These are phyloP conservation scores for Fusarium avenaceum DNA, from an alignment of 2,329 filamentous ascomycete species.

Conservation along the genomic window DNA sequence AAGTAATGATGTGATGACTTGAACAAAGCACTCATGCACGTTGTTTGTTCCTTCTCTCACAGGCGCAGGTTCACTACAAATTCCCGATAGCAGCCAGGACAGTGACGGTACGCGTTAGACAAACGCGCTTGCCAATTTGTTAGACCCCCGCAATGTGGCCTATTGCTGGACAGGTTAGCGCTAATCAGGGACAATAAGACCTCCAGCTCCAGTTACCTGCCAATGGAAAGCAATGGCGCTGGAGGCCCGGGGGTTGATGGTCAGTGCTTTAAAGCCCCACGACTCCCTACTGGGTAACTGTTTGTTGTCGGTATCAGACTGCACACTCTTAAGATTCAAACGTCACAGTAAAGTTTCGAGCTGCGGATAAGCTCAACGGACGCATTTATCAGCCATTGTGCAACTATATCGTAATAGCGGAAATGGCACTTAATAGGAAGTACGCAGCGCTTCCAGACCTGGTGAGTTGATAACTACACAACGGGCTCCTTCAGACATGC, in stretches of 20 bases:
- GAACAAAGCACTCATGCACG: conserved; percentile 6
- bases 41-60: conserved; percentile 25
- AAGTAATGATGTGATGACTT: not conserved
- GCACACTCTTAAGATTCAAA: conserved; percentile 10
- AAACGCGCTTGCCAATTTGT: conserved; percentile 36
- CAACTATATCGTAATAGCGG: not conserved
- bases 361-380: not conserved
- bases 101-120: conserved; percentile 28
- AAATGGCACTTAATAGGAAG: conserved; percentile 83
- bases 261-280: conserved; percentile 23
- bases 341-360: conserved; percentile 7
- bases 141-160: conserved; percentile 8
- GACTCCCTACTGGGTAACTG: not conserved
- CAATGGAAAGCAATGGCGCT: conserved; percentile 18
- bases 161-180: not conserved
- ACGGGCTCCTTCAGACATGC: conserved; percentile 14
- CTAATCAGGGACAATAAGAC: conserved; percentile 4
- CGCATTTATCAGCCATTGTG: not conserved
- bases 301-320: conserved; percentile 21
- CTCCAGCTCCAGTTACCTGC: no score
- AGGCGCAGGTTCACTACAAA: not conserved
- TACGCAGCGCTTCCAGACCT: conserved; percentile 85
- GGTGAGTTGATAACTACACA: conserved; percentile 60
- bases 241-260: conserved; percentile 1
- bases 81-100: not conserved